Base-by-base conservation (phyloP, 1,139 yeast genomes). In the Taphrina sp. region DNA sequence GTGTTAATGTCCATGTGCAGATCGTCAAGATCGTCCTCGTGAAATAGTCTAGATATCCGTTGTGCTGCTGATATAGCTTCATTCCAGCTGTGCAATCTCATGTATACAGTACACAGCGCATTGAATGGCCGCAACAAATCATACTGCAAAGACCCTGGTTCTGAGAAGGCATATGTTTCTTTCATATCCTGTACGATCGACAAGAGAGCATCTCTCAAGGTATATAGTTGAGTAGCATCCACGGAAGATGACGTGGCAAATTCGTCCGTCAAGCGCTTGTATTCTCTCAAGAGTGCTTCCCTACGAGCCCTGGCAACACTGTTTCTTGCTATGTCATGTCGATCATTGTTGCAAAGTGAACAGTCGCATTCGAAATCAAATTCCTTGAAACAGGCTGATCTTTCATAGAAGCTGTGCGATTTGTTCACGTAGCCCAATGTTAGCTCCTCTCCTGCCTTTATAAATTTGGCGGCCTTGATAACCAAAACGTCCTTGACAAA, bases 301-400 rank as follows among this genome's bases (percentile, higher is more conserved):
- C 54, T 45, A 33, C 36, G 22, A 17, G 23, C 26, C 26, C 19
- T 29, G 12, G 14, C 39, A 12, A 23, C 39, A 4, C 46, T 45
- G 2, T 22, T 33, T 14, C 39, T 24, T 3, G 22, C 12, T 23
- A 28, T 24, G 14, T 49, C 54, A 3, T 49, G 41, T 14, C 23
- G 24, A n/a, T 49, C 43, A 3, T 31, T 20, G 39, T 20, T 49
- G 28, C 54, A 49, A 16, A 49, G 26, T 12, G 33, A 22, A 26
- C 54, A 49, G n/a, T 23, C 39, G 19, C 54, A 49, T 8, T 22
- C 26, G 23, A 49, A 49, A 19, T 46, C 54, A 17, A 49, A 49
- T 17, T 49, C 54, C 16, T 33, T 20, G 17, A 20, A 49, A 14
- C 39, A 34, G 3, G 34, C 46, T 23, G 38, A 34, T 12, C 54